Conservation (phyloP, 257 asterid genomes). For the Solanum medicagineum region DNA sequence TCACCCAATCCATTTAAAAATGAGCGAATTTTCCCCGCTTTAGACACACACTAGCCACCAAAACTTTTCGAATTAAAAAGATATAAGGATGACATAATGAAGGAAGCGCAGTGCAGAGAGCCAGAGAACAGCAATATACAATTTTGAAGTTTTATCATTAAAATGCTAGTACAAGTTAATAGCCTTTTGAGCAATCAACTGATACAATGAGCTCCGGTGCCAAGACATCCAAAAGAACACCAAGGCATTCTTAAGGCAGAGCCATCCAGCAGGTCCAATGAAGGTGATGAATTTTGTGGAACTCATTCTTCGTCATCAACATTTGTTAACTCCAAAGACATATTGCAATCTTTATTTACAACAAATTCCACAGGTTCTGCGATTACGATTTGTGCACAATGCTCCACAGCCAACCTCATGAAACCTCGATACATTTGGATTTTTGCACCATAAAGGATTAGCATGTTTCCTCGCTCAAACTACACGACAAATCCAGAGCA, state of each 20-base stretch:
- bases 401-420: background rate
- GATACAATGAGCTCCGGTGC: background rate
- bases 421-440: background rate
- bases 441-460: background rate
- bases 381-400: background rate
- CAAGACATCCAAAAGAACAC: background rate
- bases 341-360: background rate
- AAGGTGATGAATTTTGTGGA: background rate
- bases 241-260: background rate
- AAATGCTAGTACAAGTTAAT: background rate
- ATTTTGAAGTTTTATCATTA: background rate
- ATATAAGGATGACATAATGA: background rate
- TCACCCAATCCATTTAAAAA: too few relatives aligned
- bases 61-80: background rate
- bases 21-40: too few relatives aligned
- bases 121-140: background rate
- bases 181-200: background rate
- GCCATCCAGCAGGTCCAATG: background rate
- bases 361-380: background rate
- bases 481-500: background rate
- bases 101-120: background rate
- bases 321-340: background rate
- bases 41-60: background rate
- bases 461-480: background rate
- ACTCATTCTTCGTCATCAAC: background rate